phyloP scores from a whole-genome alignment of 345 rosid genomes.

The Salix viminalis region DNA sequence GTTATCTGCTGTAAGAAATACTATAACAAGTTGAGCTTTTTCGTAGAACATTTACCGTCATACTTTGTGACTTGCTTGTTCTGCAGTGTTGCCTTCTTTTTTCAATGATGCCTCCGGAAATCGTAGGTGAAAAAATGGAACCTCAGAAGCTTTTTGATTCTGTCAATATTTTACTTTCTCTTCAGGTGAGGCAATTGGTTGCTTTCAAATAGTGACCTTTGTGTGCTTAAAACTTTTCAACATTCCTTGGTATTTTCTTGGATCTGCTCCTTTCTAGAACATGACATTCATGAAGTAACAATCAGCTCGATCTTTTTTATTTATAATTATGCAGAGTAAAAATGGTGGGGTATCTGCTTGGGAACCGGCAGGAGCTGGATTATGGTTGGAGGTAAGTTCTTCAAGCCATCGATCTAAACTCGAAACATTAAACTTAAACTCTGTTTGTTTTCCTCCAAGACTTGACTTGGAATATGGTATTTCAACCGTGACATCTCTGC shows the following conservation, averaged over 20 bases:
- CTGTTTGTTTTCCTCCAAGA: background rate
- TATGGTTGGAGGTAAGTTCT: conserved; percentile 26
- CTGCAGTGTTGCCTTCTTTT: conserved; percentile 34
- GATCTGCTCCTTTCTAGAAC: too few species aligned
- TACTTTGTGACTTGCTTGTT: too few species aligned
- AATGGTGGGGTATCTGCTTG: conserved; percentile 42
- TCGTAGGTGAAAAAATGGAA: conserved; percentile 34
- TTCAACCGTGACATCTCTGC: background rate
- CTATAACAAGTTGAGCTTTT: too few species aligned
- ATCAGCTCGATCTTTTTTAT: background rate
- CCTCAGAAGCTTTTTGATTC: conserved; percentile 22
- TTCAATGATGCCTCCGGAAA: conserved; percentile 22
- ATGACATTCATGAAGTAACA: background rate
- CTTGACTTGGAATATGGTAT: background rate
- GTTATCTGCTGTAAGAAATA: too few species aligned
- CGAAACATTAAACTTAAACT: background rate
- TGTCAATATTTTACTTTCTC: conserved; percentile 32
- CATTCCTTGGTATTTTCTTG: too few species aligned
- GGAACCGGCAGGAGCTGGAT: conserved; percentile 27
- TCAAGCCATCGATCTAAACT: background rate
- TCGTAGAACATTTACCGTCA: too few species aligned
- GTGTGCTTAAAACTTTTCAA: too few species aligned
- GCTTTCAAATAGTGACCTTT: background rate
- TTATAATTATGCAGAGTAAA: conserved; percentile 18
- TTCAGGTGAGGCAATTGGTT: conserved; percentile 24